Base-by-base conservation (phyloP, 768 basidiomycete species). In the Phlebiopsis flavidoalba region DNA sequence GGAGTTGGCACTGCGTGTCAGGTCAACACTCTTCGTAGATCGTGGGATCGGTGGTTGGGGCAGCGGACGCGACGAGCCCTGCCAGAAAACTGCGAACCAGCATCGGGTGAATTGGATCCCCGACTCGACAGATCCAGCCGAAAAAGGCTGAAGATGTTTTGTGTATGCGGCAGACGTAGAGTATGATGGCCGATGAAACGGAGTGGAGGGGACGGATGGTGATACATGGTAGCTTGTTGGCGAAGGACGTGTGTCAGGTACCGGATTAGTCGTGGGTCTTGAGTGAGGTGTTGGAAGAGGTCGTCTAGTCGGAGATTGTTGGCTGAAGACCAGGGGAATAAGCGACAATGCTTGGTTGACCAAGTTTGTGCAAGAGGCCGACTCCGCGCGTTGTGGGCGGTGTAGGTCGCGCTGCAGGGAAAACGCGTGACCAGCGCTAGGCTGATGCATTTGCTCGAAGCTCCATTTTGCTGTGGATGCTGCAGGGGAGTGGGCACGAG, bases 31-130 rank as follows among this genome's bases (percentile, higher is more conserved):
- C 26, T 60, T 57, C 0, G 64, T 59, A 12, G 65, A 57, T 1
- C 65, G 49, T 24, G 69, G 60, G 10, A 62, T 63, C 3, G 69
- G 69, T 15, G 60, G 33, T 12, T n/a, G n/a, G n/a, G 70, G 70
- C 2, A 70, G 62, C 1, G 70, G 70, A 5, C 68, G 59, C 8
- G 64, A 60, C 22, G 61, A 31, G n/a, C n/a, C 0, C 47, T 48
- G 6, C 53, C 5, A 10, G 57, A 54, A 43, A 37, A 24, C 6
- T n/a, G 33, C 8, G 37, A 36, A 21, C 49, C 52, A 17, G 3
- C 17, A 43, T 12, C 10, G 17, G 40, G 40, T 8, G 54, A 37
- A 17, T 31, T 47, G 24, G n/a, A 45, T 12, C 1, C 4, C 26
- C 47, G 51, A 48, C 5, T 50, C 52, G 10, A 12, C 48, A 4